Conservation (phyloP, 2,329 filamentous ascomycete species). For the Stachybotrys echinatus region DNA sequence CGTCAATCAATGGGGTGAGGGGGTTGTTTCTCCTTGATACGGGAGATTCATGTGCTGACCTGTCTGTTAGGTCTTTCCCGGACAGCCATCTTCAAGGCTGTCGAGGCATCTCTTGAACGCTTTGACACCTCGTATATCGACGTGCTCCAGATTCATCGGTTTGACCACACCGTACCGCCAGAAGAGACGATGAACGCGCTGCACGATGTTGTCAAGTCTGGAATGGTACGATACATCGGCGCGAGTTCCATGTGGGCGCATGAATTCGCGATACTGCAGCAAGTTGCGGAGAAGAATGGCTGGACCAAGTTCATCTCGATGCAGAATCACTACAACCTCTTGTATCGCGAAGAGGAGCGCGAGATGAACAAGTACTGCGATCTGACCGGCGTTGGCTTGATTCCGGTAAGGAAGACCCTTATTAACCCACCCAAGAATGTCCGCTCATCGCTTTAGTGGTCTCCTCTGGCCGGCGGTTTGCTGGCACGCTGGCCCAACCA, state of each 20-base stretch:
- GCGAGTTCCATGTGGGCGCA: slow-evolving; percentile 36
- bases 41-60: neutral
- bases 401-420: slow-evolving; percentile 33
- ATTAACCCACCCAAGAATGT: neutral
- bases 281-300: slow-evolving; percentile 43
- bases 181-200: slow-evolving; percentile 11
- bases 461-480: slow-evolving; percentile 10
- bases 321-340: slow-evolving; percentile 50
- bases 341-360: slow-evolving; percentile 54
- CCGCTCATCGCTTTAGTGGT: slow-evolving; percentile 7
- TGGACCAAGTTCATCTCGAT: slow-evolving; percentile 55
- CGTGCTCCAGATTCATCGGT: slow-evolving; percentile 48
- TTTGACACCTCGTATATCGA: slow-evolving; percentile 52
- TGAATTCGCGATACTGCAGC: slow-evolving; percentile 43
- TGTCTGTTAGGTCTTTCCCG: slow-evolving; percentile 38
- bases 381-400: slow-evolving; percentile 17
- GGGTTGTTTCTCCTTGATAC: neutral
- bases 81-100: slow-evolving; percentile 59
- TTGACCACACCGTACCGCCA: slow-evolving; percentile 31
- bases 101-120: slow-evolving; percentile 50
- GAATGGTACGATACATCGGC: slow-evolving; percentile 51
- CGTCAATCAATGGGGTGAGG: slow-evolving; percentile 27
- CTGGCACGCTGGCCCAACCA: slow-evolving; percentile 8
- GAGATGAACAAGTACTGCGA: slow-evolving; percentile 38
- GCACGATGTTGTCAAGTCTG: slow-evolving; percentile 22